Evolutionary conservation across 768 basidiomycete species (phyloP), one percentile per base, ranked within the genome.

Genomic region (Termitomyces sp.): DNA sequence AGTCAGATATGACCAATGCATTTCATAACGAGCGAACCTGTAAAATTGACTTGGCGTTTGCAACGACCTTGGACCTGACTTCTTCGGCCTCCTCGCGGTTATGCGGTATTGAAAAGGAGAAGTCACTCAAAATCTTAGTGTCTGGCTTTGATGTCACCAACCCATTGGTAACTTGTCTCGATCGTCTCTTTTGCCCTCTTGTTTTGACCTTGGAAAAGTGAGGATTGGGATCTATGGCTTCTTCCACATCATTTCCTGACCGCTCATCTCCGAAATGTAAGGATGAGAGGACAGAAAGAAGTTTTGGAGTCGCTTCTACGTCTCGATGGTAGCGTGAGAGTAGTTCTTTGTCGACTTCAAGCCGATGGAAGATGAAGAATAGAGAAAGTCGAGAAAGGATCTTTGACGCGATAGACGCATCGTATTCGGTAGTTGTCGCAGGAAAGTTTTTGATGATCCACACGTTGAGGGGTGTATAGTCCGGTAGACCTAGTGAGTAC

Each of bases 371-470:
- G 12, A 47, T 3, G 32, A 57, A 61, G 44, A 61, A 61, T 0
- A 14, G 9, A 25, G 56, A 58, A 19, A 61, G 56, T 25, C 52
- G 52, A 27, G 3, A 12, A 12, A 58, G 48, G 39, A 61, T 49
- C 21, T 55, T 61, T n/a, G 59, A 55, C 39, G 32, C 59, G 12
- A 61, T 27, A 17, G 59, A 61, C 37, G 19, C 32, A n/a, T 52
- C 30, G 19, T 57, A 55, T 23, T 39, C 43, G 27, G 9, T 30
- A 25, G 40, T 6, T 14, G 61, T 61, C 0, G 48, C 55, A 1
- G 75, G 76, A 51, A 73, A 78, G 16, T 57, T 52, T 16, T 66
- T 58, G 17, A 76, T 17, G 28, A 78, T 70, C 64, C 62, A 70
- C 37, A 34, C 19, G 40, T 61, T 55, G 23, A 74, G 52, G 10